Conservation (phyloP, 768 basidiomycete species). For the Phylloporus rhodoxanthus region DNA sequence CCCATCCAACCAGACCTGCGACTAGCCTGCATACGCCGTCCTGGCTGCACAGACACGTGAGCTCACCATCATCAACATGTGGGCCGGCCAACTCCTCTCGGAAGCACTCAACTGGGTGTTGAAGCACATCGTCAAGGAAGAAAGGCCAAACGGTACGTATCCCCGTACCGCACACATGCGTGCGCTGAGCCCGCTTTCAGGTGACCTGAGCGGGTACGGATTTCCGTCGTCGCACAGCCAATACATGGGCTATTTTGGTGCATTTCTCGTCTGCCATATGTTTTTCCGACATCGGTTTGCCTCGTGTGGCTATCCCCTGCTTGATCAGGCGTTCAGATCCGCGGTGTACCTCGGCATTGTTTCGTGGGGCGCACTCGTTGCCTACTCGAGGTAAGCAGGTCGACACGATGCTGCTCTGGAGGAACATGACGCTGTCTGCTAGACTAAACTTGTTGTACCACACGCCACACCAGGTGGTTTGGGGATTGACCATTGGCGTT, state of each 20-base stretch:
- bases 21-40: constrained; percentile 72
- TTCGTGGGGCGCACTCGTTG: constrained; percentile 58
- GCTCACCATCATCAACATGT: constrained; percentile 75
- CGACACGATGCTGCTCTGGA: neutral
- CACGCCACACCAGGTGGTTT: constrained; percentile 61
- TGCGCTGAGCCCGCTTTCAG: constrained; percentile 11
- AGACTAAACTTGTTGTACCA: constrained; percentile 75
- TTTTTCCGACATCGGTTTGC: constrained; percentile 62
- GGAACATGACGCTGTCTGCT: neutral
- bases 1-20: constrained; percentile 4
- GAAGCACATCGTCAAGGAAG: constrained; percentile 62
- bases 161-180: neutral
- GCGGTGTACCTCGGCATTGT: constrained; percentile 46
- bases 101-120: constrained; percentile 66
- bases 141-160: constrained; percentile 57
- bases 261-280: constrained; percentile 71
- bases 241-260: constrained; percentile 82
- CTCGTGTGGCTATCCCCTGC: constrained; percentile 41
- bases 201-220: constrained; percentile 57
- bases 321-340: constrained; percentile 50
- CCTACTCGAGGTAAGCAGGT: constrained; percentile 64
- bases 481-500: constrained; percentile 66
- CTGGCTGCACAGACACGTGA: constrained; percentile 73
- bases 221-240: constrained; percentile 89
- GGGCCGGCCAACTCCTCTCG: constrained; percentile 69